Conservation (phyloP, 2,329 filamentous ascomycete species). For the Penicillium freii region DNA sequence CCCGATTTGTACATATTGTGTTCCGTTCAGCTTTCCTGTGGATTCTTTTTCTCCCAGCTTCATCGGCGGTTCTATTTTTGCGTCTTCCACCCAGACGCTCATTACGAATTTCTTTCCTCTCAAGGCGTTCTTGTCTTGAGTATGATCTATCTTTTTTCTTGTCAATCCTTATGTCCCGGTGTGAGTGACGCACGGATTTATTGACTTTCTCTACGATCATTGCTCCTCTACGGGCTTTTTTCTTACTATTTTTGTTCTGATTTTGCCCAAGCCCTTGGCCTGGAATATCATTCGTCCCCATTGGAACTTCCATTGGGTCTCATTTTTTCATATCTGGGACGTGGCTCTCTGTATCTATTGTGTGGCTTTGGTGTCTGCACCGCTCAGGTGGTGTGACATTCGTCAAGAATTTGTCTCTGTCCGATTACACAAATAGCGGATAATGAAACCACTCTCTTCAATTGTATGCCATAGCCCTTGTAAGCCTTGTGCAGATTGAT, state of each 20-base stretch:
- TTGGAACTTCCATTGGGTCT: conserved; percentile 1
- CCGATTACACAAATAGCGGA: conserved; percentile 8
- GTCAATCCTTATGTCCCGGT: conserved; percentile 36
- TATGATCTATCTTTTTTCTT: conserved; percentile 33
- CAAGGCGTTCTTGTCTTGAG: conserved; percentile 31
- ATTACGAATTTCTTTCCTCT: conserved; percentile 39
- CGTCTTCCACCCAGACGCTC: conserved; percentile 20
- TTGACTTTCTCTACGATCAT: conserved; percentile 28
- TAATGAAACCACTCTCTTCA: conserved; percentile 1
- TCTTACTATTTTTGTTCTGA: conserved; percentile 14
- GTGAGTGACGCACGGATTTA: conserved; percentile 26
- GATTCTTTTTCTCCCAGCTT: conserved; percentile 19
- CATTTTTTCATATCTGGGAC: conserved; percentile 4
- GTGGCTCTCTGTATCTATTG: conserved; percentile 6
- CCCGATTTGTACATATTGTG: conserved; percentile 25
- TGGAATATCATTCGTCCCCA: conserved; percentile 8
- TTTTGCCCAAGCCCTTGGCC: not conserved
- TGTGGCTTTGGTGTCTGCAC: conserved; percentile 5
- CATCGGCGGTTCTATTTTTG: conserved; percentile 18
- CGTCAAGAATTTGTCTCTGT: not conserved
- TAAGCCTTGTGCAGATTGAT: not conserved
- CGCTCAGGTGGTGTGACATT: not conserved
- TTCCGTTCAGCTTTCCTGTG: conserved; percentile 18
- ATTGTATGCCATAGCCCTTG: not conserved
- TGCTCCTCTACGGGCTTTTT: conserved; percentile 17